phyloP scores from a whole-genome alignment of 2,329 filamentous ascomycete genomes.

The Stemphylium beticola region DNA sequence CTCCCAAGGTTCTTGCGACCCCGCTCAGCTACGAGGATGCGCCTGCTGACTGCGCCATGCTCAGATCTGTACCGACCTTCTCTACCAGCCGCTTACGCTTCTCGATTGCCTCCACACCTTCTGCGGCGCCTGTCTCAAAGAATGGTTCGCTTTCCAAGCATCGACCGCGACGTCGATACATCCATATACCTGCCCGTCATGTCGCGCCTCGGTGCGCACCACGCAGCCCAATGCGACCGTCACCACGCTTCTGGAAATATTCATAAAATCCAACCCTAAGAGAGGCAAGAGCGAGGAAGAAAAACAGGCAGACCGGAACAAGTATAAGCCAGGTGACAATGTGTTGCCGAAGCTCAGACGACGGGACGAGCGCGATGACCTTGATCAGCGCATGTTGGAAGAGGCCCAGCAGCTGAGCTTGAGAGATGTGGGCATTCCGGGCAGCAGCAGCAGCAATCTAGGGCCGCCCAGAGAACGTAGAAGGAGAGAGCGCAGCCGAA shows the following conservation, averaged over 20 bases:
- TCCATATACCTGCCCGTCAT: slow-evolving; percentile 89
- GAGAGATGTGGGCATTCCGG: slow-evolving; percentile 65
- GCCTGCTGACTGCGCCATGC: slow-evolving; percentile 27
- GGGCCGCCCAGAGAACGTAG: slow-evolving; percentile 40
- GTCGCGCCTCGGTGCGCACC: slow-evolving; percentile 82
- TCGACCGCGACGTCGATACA: slow-evolving; percentile 60
- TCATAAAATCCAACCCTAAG: slow-evolving; percentile 77
- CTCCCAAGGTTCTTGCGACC: slow-evolving; percentile 3
- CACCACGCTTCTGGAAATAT: slow-evolving; percentile 88
- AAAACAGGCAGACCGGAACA: slow-evolving; percentile 74
- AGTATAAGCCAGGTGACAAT: slow-evolving; percentile 82
- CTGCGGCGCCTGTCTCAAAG: slow-evolving; percentile 92
- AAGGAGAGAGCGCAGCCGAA: slow-evolving; percentile 48
- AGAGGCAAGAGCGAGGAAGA: slow-evolving; percentile 74
- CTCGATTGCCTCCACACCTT: slow-evolving; percentile 96
- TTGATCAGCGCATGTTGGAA: slow-evolving; percentile 72
- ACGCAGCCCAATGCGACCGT: slow-evolving; percentile 91
- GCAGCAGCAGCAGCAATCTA: slow-evolving; percentile 49
- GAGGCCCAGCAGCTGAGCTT: slow-evolving; percentile 77
- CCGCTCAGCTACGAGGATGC: slow-evolving; percentile 12
- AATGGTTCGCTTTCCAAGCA: slow-evolving; percentile 90
- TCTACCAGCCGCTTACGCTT: slow-evolving; percentile 88
- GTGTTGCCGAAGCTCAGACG: slow-evolving; percentile 70
- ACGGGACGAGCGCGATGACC: slow-evolving; percentile 61
- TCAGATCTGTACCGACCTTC: slow-evolving; percentile 94